phyloP scores from a whole-genome alignment of 75 land plant species.

The Pinus tabuliformis region DNA sequence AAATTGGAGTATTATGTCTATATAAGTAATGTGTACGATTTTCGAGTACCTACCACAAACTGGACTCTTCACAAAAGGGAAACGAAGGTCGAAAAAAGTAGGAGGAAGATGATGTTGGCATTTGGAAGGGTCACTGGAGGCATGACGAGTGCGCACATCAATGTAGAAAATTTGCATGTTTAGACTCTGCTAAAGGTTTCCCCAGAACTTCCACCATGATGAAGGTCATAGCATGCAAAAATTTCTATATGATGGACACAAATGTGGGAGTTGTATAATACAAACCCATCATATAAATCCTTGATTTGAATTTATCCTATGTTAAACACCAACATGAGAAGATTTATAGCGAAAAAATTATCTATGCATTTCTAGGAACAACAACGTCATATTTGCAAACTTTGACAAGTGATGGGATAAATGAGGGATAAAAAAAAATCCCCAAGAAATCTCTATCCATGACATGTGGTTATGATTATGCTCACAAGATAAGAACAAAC shows the following conservation, averaged over 20 bases:
- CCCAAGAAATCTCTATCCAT: not conserved
- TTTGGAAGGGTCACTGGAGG: no score
- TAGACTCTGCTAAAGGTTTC: slow-evolving; percentile 17
- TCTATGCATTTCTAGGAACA: not conserved
- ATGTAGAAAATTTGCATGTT: no score
- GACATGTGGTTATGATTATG: not conserved
- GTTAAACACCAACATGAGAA: not conserved
- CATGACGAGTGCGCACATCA: no score
- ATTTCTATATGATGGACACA: slow-evolving; percentile 73
- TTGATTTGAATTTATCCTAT: slow-evolving; percentile 76
- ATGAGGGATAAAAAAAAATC: not conserved
- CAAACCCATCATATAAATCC: slow-evolving; percentile 65
- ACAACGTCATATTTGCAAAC: not conserved
- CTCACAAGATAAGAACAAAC: not conserved
- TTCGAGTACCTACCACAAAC: no score
- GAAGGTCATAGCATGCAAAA: slow-evolving; percentile 71
- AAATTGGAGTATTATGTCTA: no score
- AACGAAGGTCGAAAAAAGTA: no score
- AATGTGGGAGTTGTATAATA: slow-evolving; percentile 72
- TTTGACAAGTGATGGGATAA: no score
- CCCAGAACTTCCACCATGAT: slow-evolving; percentile 67
- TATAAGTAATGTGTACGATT: no score
- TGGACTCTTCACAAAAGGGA: no score
- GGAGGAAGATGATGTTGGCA: no score
- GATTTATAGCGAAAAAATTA: not conserved